Conservation (phyloP, 129 eudicot genomes). For the Helianthus tuberosus region DNA sequence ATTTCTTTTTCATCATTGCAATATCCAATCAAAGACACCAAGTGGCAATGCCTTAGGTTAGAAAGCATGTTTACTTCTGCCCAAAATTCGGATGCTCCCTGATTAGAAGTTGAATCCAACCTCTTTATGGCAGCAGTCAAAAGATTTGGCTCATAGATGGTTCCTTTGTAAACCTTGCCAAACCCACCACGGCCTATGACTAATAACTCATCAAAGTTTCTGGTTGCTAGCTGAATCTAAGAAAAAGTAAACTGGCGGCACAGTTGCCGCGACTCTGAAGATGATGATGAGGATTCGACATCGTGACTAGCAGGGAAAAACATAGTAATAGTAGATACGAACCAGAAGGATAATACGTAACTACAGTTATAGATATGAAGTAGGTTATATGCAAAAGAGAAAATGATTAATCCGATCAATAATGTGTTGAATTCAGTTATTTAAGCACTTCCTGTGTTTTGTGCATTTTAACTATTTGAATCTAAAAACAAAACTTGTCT, state of each 20-base stretch:
- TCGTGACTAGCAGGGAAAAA: neutral
- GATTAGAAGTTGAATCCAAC: too few relatives aligned
- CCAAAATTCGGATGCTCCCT: slow-evolving; percentile 18
- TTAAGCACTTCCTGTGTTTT: too few relatives aligned
- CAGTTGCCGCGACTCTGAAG: neutral
- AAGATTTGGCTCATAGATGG: too few relatives aligned
- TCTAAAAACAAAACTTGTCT: too few relatives aligned
- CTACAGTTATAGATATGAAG: too few relatives aligned
- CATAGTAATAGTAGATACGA: neutral
- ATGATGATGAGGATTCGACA: neutral
- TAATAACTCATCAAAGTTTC: slow-evolving; percentile 17
- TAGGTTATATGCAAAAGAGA: too few relatives aligned
- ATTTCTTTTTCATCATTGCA: neutral
- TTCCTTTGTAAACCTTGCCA: slow-evolving; percentile 25
- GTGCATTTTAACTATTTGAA: too few relatives aligned
- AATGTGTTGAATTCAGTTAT: too few relatives aligned
- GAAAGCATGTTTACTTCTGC: slow-evolving; percentile 11
- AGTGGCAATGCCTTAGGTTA: slow-evolving; percentile 1
- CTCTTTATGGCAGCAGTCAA: too few relatives aligned
- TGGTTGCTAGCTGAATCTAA: slow-evolving; percentile 15
- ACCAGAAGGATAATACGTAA: too few relatives aligned
- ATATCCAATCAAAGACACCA: slow-evolving; percentile 22
- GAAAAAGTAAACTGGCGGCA: neutral
- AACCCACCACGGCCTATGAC: slow-evolving; percentile 23
- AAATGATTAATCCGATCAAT: too few relatives aligned